Base-by-base conservation (phyloP, 2,329 filamentous ascomycete genomes). In the Paraphoma sp. region DNA sequence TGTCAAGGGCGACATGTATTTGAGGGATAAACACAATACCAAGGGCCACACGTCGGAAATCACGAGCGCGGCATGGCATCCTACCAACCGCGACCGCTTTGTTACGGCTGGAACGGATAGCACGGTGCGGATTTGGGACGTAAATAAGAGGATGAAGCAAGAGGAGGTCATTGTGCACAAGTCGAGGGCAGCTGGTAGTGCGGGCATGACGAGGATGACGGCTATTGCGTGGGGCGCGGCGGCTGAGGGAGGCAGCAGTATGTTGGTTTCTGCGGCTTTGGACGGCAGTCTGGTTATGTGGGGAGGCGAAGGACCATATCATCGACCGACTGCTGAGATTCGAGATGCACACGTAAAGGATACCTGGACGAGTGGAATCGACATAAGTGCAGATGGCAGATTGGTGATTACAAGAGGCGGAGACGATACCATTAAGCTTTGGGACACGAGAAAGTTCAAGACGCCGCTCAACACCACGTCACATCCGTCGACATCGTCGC, bases 371-470 rank as follows among this genome's bases (percentile, higher is more conserved):
- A 89, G 93, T 51, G 93, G 94, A 4, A 79, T 99, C 43, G 93
- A 96, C 70, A 90, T 99, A 67, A 98, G 94, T 64, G 82, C 88
- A 0, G 95, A 98, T 74, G 95, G 95, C 9, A 86, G 94, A 56
- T 89, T 97, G 80, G 87, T 98, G 3, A 89, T 97, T 7, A 97
- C 93, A 1, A 85, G 93, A 65, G 95, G 95, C 53, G 94, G 93
- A 48, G 95, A 99, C 76, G 87, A 96, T 72, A 85, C 90, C 1
- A 94, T 99, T 77, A 98, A 98, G 79, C 83, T 97, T 1, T 99
- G 95, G 95, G 95, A 99, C 74, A 96, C 89, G 3, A 87, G 95
- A 56, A 98, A 97, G 72, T 96, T 99, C 82, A 98, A 95, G 74
- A 84, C 89, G 54, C 92, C 95, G 4, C 84, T 99, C 12, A 91